Evolutionary conservation across 2,329 filamentous ascomycete species (phyloP).

Genomic region (Aplosporella prunicola): DNA sequence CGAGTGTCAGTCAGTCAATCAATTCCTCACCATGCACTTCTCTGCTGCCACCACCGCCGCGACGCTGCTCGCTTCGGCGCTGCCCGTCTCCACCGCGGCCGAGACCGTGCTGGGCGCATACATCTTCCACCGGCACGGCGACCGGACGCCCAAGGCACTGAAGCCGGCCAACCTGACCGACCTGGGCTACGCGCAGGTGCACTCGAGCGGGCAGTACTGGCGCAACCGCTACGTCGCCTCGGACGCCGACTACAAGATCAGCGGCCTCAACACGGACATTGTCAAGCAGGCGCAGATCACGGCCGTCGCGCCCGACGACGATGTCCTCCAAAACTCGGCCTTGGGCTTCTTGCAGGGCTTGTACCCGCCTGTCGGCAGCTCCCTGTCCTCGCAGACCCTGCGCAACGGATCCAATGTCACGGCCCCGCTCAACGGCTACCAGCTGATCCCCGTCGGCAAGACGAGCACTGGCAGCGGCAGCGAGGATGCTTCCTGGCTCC

Average conservation of each 20-base stretch:
- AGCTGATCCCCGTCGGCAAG: slow-evolving; percentile 66
- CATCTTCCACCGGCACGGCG: slow-evolving; percentile 84
- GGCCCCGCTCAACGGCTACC: slow-evolving; percentile 68
- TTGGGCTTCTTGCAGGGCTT: slow-evolving; percentile 74
- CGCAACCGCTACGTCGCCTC: slow-evolving; percentile 63
- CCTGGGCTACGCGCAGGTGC: slow-evolving; percentile 69
- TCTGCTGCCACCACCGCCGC: slow-evolving; percentile 17
- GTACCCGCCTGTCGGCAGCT: slow-evolving; percentile 63
- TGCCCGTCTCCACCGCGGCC: slow-evolving; percentile 22
- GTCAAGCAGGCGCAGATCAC: slow-evolving; percentile 62
- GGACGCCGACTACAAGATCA: slow-evolving; percentile 51
- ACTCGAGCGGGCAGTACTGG: slow-evolving; percentile 64
- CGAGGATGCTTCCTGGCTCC: slow-evolving; percentile 49
- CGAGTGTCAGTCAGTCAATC: background rate
- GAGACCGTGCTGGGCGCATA: slow-evolving; percentile 75
- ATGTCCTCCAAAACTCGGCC: slow-evolving; percentile 72
- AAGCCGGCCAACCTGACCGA: slow-evolving; percentile 65
- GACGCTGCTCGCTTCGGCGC: slow-evolving; percentile 17
- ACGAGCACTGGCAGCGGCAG: slow-evolving; percentile 49
- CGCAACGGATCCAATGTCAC: slow-evolving; percentile 59
- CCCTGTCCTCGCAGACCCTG: slow-evolving; percentile 49
- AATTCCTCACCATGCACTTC: slow-evolving; percentile 18
- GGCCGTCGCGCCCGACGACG: slow-evolving; percentile 63
- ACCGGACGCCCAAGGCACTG: slow-evolving; percentile 70
- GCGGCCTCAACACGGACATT: slow-evolving; percentile 54